Percentiles rank a stretch among this genome's conserved stretches.
Evolutionary conservation across 257 asterid species (phyloP).

Genomic region (Schizonepeta tenuifolia): DNA sequence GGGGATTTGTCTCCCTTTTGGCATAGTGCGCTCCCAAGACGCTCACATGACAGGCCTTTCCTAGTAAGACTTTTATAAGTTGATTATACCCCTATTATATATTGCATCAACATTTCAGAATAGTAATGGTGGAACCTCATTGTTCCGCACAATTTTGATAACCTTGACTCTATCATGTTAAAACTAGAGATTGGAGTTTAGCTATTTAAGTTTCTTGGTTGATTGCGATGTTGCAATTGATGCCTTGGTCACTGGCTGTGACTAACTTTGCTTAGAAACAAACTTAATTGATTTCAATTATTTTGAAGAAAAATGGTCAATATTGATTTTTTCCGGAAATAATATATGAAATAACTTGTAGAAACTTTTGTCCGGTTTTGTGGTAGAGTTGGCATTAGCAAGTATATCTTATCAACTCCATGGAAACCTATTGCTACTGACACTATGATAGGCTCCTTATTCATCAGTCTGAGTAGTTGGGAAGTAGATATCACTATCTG

Average conservation of each 20-base stretch:
- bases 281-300: background rate
- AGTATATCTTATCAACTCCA: slow-evolving; percentile 25
- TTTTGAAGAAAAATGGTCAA: background rate
- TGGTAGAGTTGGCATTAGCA: background rate
- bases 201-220: background rate
- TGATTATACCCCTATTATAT: too few relatives aligned
- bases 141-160: too few relatives aligned
- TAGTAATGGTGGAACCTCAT: too few relatives aligned
- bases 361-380: slow-evolving; percentile 11
- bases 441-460: slow-evolving; percentile 5
- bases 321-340: slow-evolving; percentile 22
- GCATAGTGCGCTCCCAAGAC: too few relatives aligned
- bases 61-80: too few relatives aligned
- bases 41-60: too few relatives aligned
- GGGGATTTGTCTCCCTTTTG: too few relatives aligned
- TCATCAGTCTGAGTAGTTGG: slow-evolving; percentile 31
- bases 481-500: slow-evolving; percentile 6
- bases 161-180: too few relatives aligned
- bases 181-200: slow-evolving; percentile 16
- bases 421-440: slow-evolving; percentile 10
- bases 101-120: too few relatives aligned
- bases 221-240: background rate
- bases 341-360: background rate
- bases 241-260: background rate
- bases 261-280: background rate